phyloP scores from a whole-genome alignment of 768 basidiomycete species.

The Cubamyces lactineus region DNA sequence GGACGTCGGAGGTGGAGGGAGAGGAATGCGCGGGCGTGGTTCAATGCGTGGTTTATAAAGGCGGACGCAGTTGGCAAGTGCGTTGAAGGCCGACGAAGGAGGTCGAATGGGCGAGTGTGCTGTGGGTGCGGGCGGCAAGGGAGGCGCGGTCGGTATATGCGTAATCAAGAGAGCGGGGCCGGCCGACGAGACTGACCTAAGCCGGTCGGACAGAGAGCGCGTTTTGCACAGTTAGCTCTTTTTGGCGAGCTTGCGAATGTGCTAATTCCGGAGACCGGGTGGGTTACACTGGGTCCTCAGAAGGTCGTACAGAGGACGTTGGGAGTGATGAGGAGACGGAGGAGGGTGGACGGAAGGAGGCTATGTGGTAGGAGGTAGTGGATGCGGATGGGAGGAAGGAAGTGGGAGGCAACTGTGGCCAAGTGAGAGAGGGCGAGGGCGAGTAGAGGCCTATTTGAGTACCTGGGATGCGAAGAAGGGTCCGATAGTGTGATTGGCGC shows the following conservation, averaged over 20 bases:
- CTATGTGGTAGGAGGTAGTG: not conserved
- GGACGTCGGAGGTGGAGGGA: not conserved
- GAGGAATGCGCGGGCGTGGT: not conserved
- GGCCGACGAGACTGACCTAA: slow-evolving; percentile 6
- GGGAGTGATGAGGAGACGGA: not conserved
- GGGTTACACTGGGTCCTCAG: not conserved
- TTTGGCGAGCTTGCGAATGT: not conserved
- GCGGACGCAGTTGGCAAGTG: not conserved
- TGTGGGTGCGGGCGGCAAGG: not conserved
- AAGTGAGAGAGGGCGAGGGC: not conserved
- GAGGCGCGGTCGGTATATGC: slow-evolving; percentile 5
- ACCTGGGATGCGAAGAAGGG: not conserved
- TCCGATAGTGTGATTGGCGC: slow-evolving; percentile 14
- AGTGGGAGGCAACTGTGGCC: slow-evolving; percentile 7
- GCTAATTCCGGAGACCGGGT: not conserved
- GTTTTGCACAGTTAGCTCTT: not conserved
- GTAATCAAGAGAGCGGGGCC: slow-evolving; percentile 5
- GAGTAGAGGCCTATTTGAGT: slow-evolving; percentile 8
- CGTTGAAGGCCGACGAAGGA: slow-evolving; percentile 6
- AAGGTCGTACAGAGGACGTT: too few species aligned
- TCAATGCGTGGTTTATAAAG: not conserved
- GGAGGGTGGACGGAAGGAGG: not conserved
- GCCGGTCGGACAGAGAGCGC: not conserved
- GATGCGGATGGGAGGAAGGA: not conserved
- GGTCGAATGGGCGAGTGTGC: not conserved